Conservation (phyloP, 2,329 filamentous ascomycete species). For the Alternaria alternata region DNA sequence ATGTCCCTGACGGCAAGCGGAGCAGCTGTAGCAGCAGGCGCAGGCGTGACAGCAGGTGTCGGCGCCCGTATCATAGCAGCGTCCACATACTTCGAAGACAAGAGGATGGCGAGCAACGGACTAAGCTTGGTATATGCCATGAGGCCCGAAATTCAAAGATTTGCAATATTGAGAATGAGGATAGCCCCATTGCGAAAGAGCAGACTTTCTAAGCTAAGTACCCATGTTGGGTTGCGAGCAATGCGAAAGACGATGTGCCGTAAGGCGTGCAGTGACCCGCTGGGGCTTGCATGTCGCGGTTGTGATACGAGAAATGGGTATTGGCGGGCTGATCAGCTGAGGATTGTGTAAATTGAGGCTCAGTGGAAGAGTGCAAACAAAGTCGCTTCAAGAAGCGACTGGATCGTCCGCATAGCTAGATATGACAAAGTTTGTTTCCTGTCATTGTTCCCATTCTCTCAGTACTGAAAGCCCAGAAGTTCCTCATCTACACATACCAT, state of each 20-base stretch:
- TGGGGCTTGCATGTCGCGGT: constrained; percentile 14
- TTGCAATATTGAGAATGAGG: background rate
- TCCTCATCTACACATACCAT: background rate
- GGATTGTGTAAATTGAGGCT: background rate
- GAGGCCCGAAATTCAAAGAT: background rate
- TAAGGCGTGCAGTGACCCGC: constrained; percentile 14
- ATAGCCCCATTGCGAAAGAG: background rate
- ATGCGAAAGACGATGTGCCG: constrained; percentile 1
- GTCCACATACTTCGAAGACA: constrained; percentile 1
- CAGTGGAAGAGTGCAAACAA: background rate
- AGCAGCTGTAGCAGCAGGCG: constrained; percentile 17
- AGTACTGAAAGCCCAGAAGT: background rate
- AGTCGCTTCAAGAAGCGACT: background rate
- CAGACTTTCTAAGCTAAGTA: constrained; percentile 4
- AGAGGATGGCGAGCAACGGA: constrained; percentile 8
- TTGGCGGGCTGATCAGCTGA: constrained; percentile 13
- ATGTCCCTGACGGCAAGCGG: constrained; percentile 13
- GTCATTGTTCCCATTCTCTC: background rate
- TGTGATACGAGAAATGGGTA: constrained; percentile 7
- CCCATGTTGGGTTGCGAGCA: constrained; percentile 1
- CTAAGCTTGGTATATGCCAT: constrained; percentile 11
- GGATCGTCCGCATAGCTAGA: background rate
- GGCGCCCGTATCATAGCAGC: constrained; percentile 16
- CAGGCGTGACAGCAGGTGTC: constrained; percentile 9
- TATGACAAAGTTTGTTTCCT: background rate